Evolutionary conservation across 495 filamentous ascomycete genomes (phyloP), one percentile per base, ranked within the genome.

Genomic region (Trichoderma asperelloides): DNA sequence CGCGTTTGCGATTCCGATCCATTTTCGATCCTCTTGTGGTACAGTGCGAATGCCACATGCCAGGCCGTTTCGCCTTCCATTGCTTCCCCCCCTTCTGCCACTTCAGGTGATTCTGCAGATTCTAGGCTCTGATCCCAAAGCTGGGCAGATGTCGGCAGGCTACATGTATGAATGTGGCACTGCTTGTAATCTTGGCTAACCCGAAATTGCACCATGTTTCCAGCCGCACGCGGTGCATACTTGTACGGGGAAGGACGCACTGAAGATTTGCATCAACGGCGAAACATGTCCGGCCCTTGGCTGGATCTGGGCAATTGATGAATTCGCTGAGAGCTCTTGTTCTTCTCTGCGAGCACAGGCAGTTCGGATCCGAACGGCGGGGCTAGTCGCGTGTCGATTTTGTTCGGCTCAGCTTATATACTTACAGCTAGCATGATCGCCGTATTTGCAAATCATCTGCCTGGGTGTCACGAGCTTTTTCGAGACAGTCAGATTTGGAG

Each of bases 1-100:
- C 47, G 47, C 47, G 47, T 23, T 51, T 51, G 47, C 47, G 47
- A 51, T 51, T 51, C 47, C 47, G 47, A 51, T 51, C 47, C 47
- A 51, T 51, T 51, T 51, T 51, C 47, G 47, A n/a, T n/a, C 47
- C 18, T n/a, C 47, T 51, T 18, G 9, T 9, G n/a, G 47, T 45
- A 51, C 47, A 51, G 47, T 51, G 47, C 47, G 47, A 51, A 51
- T n/a, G 47, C 47, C 47, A 21, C 47, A 16, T 16, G 18, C n/a
- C n/a, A n/a, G n/a, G 4, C 43, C 43, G 13, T 15, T n/a, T 51
- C 47, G 47, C 47, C 41, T 18, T 16, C 18, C n/a, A 18, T 23
- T 51, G 43, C 43, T 4, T 47, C 18, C 18, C 18, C 18, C 43
- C 43, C 43, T 16, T 15, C 43, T 47, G 15, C 43, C 43, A 47